Evolutionary conservation across 345 rosid species (phyloP), one percentile per base, ranked within the genome.

Genomic region (Combretum micranthum): DNA sequence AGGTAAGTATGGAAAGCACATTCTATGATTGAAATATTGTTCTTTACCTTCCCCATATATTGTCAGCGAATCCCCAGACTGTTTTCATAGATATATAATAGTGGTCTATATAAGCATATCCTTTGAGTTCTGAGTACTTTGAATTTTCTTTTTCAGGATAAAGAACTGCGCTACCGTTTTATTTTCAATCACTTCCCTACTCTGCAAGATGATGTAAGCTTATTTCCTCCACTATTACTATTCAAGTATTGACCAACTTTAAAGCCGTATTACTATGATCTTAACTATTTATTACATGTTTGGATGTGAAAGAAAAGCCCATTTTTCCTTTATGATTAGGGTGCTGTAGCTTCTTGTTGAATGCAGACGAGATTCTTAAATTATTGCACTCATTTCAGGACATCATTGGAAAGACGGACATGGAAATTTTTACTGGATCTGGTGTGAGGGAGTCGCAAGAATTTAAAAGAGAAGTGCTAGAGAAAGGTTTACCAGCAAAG

Each of bases 381-480:
- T 15, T 52, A 10, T 42, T 44, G 6, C 15, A 22, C 44, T 19
- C 25, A 9, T 73, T 69, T 65, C 84, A 91, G 95, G 96, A 92
- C 61, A 86, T 92, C 58, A 48, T 92, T 66, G 96, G 96, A 4
- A 92, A 92, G 64, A 88, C 95, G 49, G 98, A 92, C 21, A 64
- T 84, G 37, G 98, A 92, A 74, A 92, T 92, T 48, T 92, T 92
- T 65, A 53, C 83, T 4, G 98, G 98, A 55, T 65, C 84, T 63
- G 98, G 98, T 32, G 98, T 88, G 6, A 88, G 80, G 80, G 98
- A 92, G 52, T 86, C 95, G 65, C 86, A 92, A 69, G 98, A 92
- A 51, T 92, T 92, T 73, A 92, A 92, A 71, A 72, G 81, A 63
- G 98, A 92, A 69, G 98, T 91, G 64, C 58, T 92, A 67, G 95